Conservation (phyloP, 352 stramenopile species). For the Phytophthora sp. region DNA sequence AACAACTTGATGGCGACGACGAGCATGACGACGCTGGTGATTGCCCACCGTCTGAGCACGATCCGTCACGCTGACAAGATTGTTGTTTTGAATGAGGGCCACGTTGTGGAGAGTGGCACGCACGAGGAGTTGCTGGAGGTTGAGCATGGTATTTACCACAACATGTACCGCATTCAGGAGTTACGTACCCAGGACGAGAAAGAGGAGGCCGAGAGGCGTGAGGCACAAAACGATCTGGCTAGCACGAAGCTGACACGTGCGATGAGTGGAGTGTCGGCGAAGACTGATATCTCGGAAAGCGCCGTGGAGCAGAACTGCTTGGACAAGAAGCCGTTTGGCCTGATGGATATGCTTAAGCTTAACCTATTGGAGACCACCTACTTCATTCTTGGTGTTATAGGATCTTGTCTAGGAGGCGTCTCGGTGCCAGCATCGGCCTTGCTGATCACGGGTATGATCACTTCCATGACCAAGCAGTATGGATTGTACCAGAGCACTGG, state of each 20-base stretch:
- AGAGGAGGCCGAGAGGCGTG: not conserved
- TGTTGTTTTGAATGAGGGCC: conserved; percentile 26
- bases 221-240: not conserved
- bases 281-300: conserved; percentile 15
- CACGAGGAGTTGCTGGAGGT: conserved; percentile 52
- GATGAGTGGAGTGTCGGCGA: conserved; percentile 6
- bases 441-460: conserved; percentile 46
- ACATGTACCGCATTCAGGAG: conserved; percentile 70
- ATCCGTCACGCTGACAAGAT: conserved; percentile 53
- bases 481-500: conserved; percentile 25
- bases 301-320: conserved; percentile 18
- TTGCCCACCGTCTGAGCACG: conserved; percentile 56
- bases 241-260: conserved; percentile 2
- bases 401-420: conserved; percentile 24
- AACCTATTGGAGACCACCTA: not conserved
- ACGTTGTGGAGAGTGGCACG: conserved; percentile 42
- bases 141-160: conserved; percentile 79
- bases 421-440: conserved; percentile 39
- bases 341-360: not conserved
- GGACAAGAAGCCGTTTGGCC: conserved; percentile 6
- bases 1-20: conserved; percentile 37
- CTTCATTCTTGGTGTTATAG: conserved; percentile 11
- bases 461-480: conserved; percentile 50
- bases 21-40: conserved; percentile 64
- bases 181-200: conserved; percentile 1